Conservation (phyloP, 202 grass and related monocot species). For the Cymbopogon flexuosus region DNA sequence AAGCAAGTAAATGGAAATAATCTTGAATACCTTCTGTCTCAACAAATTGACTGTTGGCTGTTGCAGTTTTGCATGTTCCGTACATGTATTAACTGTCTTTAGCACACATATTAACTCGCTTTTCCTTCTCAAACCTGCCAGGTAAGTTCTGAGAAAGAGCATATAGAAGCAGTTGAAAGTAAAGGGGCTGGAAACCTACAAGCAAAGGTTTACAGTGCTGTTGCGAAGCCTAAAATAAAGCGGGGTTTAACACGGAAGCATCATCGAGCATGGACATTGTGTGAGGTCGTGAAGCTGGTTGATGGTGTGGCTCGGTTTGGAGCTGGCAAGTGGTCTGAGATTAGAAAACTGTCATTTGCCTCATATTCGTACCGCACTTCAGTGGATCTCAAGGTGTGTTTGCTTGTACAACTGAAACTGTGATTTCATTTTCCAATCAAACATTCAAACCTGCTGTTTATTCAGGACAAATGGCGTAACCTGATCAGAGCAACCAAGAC, state of each 20-base stretch:
- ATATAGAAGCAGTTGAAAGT: constrained; percentile 16
- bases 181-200: constrained; percentile 16
- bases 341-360: constrained; percentile 68
- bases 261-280: constrained; percentile 87
- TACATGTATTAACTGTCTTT: neutral
- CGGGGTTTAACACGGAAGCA: constrained; percentile 69
- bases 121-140: constrained; percentile 17
- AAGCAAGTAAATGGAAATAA: constrained; percentile 15
- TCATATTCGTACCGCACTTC: constrained; percentile 96
- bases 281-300: constrained; percentile 85
- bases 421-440: neutral
- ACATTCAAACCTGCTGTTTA: constrained; percentile 8
- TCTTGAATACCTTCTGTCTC: neutral
- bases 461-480: constrained; percentile 97
- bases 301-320: constrained; percentile 83
- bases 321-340: constrained; percentile 95
- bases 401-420: neutral
- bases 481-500: constrained; percentile 81
- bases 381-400: constrained; percentile 89
- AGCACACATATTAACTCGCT: neutral
- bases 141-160: constrained; percentile 29
- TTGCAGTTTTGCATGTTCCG: constrained; percentile 11
- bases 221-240: constrained; percentile 36
- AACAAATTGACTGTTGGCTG: neutral
- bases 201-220: constrained; percentile 6